phyloP scores from a whole-genome alignment of 371 early-diverging fungal species.

The Phascolomyces articulosus region DNA sequence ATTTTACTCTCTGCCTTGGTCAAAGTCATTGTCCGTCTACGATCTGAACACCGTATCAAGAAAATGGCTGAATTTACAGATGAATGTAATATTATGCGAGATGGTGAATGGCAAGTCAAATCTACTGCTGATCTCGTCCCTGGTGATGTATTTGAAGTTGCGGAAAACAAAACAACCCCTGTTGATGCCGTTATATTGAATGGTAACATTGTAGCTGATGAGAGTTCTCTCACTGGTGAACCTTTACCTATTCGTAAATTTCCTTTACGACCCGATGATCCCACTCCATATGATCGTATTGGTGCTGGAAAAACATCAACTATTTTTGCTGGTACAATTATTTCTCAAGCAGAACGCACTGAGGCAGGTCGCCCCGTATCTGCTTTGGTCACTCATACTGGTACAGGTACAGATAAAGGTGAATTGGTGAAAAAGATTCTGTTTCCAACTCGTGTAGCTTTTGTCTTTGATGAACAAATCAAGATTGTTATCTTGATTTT shows the following conservation, averaged over 20 bases:
- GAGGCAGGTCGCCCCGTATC: slow-evolving; percentile 34
- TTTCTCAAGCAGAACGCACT: slow-evolving; percentile 47
- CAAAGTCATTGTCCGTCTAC: slow-evolving; percentile 68
- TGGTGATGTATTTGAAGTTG: slow-evolving; percentile 74
- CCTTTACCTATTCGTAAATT: slow-evolving; percentile 68
- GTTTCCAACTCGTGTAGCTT: slow-evolving; percentile 64
- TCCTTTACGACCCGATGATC: slow-evolving; percentile 41
- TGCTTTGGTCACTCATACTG: slow-evolving; percentile 71
- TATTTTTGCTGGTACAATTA: slow-evolving; percentile 53
- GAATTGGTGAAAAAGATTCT: slow-evolving; percentile 76
- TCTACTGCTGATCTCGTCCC: slow-evolving; percentile 66
- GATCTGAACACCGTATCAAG: slow-evolving; percentile 69
- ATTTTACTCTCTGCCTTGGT: slow-evolving; percentile 71
- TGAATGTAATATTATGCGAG: slow-evolving; percentile 51
- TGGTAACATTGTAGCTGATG: slow-evolving; percentile 76
- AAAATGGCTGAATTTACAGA: slow-evolving; percentile 67
- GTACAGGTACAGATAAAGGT: slow-evolving; percentile 77
- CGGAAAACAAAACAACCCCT: slow-evolving; percentile 54
- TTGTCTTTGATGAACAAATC: slow-evolving; percentile 71
- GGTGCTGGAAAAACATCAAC: slow-evolving; percentile 58
- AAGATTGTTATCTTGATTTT: slow-evolving; percentile 67
- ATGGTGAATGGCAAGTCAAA: slow-evolving; percentile 57
- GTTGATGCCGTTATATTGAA: slow-evolving; percentile 72
- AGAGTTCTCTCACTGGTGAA: slow-evolving; percentile 72
- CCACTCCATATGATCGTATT: slow-evolving; percentile 34